Conservation (phyloP, 78 protist genomes). For the Dictyostelium purpureum region DNA sequence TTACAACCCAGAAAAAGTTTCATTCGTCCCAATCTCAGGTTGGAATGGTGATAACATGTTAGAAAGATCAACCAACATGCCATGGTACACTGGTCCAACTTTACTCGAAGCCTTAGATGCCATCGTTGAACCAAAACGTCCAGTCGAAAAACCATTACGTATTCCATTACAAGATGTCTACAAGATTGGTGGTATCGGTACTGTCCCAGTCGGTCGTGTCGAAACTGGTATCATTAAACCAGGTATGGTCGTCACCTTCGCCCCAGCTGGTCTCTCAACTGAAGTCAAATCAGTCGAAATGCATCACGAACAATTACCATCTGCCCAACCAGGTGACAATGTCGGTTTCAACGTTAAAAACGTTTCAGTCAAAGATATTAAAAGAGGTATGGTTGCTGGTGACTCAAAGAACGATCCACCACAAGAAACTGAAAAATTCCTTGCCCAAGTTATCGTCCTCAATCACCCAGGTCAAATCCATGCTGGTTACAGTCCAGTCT, state of each 20-base stretch:
- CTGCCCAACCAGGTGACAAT: constrained; percentile 98
- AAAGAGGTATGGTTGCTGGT: constrained; percentile 95
- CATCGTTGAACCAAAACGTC: constrained; percentile 92
- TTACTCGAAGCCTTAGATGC: constrained; percentile 93
- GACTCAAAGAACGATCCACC: constrained; percentile 95
- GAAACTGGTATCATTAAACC: constrained; percentile 97
- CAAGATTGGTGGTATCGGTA: constrained; percentile 99
- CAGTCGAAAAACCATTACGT: constrained; percentile 98
- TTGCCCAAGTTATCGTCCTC: constrained; percentile 97
- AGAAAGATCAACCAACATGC: constrained; percentile 91
- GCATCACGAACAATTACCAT: constrained; percentile 96
- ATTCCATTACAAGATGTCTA: constrained; percentile 98
- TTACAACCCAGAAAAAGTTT: constrained; percentile 92
- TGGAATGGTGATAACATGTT: constrained; percentile 98
- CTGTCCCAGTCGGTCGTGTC: constrained; percentile 98
- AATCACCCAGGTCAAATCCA: constrained; percentile 98
- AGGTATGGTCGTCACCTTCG: constrained; percentile 93
- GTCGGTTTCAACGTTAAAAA: constrained; percentile 98
- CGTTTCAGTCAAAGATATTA: constrained; percentile 95
- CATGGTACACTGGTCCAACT: constrained; percentile 95
- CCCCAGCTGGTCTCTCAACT: constrained; percentile 93
- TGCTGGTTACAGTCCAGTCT: constrained; percentile 96
- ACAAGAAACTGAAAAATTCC: constrained; percentile 86
- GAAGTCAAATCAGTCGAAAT: constrained; percentile 98
- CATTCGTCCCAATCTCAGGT: constrained; percentile 98